Conservation (phyloP, 805 yeast species). For the Alloascoidea africana region DNA sequence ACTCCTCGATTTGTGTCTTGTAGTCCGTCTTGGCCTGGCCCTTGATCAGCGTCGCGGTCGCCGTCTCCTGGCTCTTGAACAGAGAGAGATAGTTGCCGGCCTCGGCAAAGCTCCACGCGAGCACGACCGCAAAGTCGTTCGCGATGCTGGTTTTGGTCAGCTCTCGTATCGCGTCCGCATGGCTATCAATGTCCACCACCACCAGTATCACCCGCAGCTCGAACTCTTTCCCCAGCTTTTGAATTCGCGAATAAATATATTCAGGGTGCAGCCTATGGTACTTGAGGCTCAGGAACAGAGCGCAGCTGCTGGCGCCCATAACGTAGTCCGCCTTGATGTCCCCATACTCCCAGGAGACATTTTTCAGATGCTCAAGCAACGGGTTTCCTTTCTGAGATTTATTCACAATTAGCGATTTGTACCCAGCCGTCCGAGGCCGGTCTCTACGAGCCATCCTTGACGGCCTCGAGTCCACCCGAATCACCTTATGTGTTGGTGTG, state of each 20-base stretch:
- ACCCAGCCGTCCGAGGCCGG: not conserved
- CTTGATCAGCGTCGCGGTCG: slow-evolving; percentile 17
- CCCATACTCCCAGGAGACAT: slow-evolving; percentile 15
- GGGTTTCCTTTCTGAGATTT: slow-evolving; percentile 11
- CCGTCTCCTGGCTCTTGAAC: slow-evolving; percentile 15
- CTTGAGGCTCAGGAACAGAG: slow-evolving; percentile 18
- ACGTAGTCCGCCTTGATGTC: slow-evolving; percentile 21
- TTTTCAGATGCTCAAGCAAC: slow-evolving; percentile 9
- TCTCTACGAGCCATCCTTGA: not conserved
- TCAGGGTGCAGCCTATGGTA: slow-evolving; percentile 24
- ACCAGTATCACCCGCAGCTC: slow-evolving; percentile 19
- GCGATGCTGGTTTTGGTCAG: slow-evolving; percentile 17
- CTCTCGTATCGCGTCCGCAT: slow-evolving; percentile 16
- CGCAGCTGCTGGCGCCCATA: slow-evolving; percentile 18
- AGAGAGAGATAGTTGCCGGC: slow-evolving; percentile 21
- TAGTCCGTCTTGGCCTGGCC: slow-evolving; percentile 16
- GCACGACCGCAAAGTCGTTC: slow-evolving; percentile 17
- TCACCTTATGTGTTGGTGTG: not conserved
- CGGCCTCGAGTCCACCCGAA: not conserved
- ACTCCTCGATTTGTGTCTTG: slow-evolving; percentile 18
- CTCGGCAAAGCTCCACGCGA: slow-evolving; percentile 21
- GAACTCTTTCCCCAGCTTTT: slow-evolving; percentile 16
- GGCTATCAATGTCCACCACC: slow-evolving; percentile 23
- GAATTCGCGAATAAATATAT: slow-evolving; percentile 21
- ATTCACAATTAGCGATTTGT: not conserved